phyloP scores from a whole-genome alignment of 495 filamentous ascomycete genomes.

The Parathielavia appendiculata region DNA sequence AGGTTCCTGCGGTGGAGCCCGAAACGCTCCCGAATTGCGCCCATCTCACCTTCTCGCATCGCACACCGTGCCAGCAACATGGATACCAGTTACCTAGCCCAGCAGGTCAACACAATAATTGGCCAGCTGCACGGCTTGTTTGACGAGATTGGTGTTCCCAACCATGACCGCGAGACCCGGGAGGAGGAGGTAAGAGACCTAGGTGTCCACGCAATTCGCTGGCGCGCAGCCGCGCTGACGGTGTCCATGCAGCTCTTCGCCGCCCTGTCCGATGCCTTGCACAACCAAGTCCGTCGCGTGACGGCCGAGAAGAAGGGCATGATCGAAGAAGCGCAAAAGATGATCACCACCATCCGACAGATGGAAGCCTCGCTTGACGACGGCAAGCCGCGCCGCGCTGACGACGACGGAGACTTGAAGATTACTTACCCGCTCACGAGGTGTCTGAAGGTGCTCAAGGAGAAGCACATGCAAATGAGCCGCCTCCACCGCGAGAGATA shows the following conservation, averaged over 20 bases:
- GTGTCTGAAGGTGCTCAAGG: conserved; percentile 73
- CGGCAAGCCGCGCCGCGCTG: conserved; percentile 52
- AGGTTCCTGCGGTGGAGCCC: conserved; percentile 1
- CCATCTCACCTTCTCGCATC: not conserved
- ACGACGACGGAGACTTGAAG: conserved; percentile 57
- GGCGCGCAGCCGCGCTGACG: conserved; percentile 22
- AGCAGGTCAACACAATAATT: conserved; percentile 90
- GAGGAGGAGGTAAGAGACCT: conserved; percentile 65
- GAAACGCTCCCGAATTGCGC: not conserved
- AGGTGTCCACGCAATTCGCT: not conserved
- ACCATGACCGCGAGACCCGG: conserved; percentile 80
- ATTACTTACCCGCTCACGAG: conserved; percentile 74
- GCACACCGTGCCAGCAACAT: conserved; percentile 41
- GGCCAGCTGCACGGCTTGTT: conserved; percentile 86
- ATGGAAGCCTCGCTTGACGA: conserved; percentile 90
- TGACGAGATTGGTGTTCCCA: conserved; percentile 89
- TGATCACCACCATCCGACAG: conserved; percentile 79
- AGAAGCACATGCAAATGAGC: conserved; percentile 74
- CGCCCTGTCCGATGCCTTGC: conserved; percentile 78
- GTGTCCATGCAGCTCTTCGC: conserved; percentile 62
- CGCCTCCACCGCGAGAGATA: conserved; percentile 83
- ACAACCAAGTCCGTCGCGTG: conserved; percentile 75
- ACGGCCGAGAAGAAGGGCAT: conserved; percentile 81
- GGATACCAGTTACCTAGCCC: conserved; percentile 87
- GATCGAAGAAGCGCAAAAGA: conserved; percentile 76